Evolutionary conservation across 345 rosid species (phyloP).

Genomic region (Gynandropsis gynandra): DNA sequence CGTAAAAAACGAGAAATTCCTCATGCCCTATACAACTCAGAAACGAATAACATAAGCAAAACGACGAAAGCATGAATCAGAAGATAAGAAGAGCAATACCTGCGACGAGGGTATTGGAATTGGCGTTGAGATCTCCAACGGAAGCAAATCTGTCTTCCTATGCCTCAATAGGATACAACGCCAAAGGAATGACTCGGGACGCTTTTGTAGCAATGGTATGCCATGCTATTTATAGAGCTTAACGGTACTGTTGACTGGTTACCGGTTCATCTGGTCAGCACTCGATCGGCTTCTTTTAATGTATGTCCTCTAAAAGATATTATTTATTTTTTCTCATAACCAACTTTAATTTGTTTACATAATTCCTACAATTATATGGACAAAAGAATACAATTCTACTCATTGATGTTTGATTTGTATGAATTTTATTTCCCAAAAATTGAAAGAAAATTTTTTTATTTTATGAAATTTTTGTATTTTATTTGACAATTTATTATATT

Average conservation of each 20-base stretch:
- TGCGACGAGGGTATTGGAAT: neutral
- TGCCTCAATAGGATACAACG: neutral
- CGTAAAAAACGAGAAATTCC: constrained; percentile 3
- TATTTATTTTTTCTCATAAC: no score
- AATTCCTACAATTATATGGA: no score
- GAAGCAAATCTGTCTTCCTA: constrained; percentile 7
- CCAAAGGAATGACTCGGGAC: constrained; percentile 18
- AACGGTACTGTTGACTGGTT: constrained; percentile 21
- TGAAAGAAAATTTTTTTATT: no score
- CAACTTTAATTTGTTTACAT: no score
- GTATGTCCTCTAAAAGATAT: no score
- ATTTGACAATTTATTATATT: no score
- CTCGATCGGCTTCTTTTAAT: neutral
- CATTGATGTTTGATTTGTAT: no score
- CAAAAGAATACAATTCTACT: no score
- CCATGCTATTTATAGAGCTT: constrained; percentile 22
- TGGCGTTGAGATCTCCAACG: constrained; percentile 10
- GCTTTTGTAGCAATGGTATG: constrained; percentile 1
- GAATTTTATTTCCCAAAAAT: no score
- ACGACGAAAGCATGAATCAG: neutral
- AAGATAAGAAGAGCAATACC: constrained; percentile 22
- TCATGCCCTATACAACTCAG: neutral
- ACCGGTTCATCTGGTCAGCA: constrained; percentile 24
- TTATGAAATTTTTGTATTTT: no score
- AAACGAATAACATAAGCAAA: neutral